A percentile compares a stretch with the other conserved stretches of the same genome.
These are phyloP conservation scores for Exidia glandulosa DNA, from an alignment of 768 basidiomycete species.

Conservation along the genomic window DNA sequence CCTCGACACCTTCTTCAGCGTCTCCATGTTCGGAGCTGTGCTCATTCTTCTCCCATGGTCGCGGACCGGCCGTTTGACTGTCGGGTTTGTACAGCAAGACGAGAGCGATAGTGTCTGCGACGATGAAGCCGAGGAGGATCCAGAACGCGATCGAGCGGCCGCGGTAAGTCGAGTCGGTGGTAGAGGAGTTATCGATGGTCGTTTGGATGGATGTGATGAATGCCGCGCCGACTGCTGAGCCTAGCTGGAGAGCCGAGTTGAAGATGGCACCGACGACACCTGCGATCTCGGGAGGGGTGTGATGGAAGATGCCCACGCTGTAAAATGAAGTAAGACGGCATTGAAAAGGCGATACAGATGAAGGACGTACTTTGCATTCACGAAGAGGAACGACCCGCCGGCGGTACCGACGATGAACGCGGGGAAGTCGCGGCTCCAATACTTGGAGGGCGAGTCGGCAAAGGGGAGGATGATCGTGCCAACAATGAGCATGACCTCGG, in stretches of 20 bases:
- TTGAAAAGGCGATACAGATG: not conserved
- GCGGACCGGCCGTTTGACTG: not conserved
- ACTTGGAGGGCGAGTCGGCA: conserved; percentile 28
- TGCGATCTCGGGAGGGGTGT: conserved; percentile 34
- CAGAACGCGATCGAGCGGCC: conserved; percentile 31
- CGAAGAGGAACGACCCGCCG: conserved; percentile 35
- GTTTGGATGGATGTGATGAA: conserved; percentile 37
- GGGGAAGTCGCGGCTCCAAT: conserved; percentile 40
- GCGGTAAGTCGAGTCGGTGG: conserved; percentile 15
- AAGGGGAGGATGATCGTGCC: conserved; percentile 33
- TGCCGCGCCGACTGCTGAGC: conserved; percentile 40
- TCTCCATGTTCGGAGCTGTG: too few relatives aligned
- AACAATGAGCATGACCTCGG: conserved; percentile 25
- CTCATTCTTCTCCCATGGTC: too few relatives aligned
- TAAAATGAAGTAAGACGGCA: not conserved
- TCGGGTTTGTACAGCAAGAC: conserved; percentile 16
- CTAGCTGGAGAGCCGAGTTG: conserved; percentile 42
- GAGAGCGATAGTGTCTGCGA: conserved; percentile 21
- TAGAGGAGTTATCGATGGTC: conserved; percentile 24
- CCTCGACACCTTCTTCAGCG: too few relatives aligned
- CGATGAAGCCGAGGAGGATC: conserved; percentile 30
- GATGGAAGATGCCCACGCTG: conserved; percentile 41
- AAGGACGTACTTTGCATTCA: conserved; percentile 38
- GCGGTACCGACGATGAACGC: conserved; percentile 37
- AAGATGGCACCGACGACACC: conserved; percentile 49